Evolutionary conservation across 2,329 filamentous ascomycete genomes (phyloP).

Genomic region (Talaromyces sp.): DNA sequence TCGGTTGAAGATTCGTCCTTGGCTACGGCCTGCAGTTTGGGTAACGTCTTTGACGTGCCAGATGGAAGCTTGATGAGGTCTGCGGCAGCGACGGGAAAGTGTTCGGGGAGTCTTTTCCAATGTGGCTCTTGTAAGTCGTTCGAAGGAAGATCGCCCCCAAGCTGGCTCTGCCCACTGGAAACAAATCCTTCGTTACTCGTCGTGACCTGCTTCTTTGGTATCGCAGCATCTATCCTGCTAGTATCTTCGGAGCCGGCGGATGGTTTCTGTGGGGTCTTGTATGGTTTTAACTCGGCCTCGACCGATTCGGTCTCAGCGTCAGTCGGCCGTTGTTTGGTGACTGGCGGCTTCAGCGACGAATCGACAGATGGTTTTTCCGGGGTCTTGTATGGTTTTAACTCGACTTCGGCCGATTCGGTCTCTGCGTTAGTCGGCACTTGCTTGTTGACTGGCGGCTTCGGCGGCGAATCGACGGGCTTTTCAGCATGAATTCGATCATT

Average conservation of each 20-base stretch:
- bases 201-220: neutral
- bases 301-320: neutral
- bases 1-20: constrained; percentile 55
- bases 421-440: neutral
- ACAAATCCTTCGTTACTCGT: neutral
- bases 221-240: neutral
- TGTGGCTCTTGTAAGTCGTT: constrained; percentile 44
- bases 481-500: neutral
- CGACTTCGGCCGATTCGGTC: neutral
- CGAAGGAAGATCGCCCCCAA: constrained; percentile 12
- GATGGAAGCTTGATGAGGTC: constrained; percentile 72
- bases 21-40: constrained; percentile 71
- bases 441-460: neutral
- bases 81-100: constrained; percentile 68
- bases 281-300: neutral
- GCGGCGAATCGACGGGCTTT: neutral
- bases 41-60: constrained; percentile 63
- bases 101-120: constrained; percentile 70
- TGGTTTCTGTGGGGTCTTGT: neutral
- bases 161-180: neutral
- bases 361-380: neutral
- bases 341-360: neutral
- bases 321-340: neutral
- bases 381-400: neutral
- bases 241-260: neutral